Evolutionary conservation across 768 basidiomycete genomes (phyloP).

Genomic region (Mycena floridula): DNA sequence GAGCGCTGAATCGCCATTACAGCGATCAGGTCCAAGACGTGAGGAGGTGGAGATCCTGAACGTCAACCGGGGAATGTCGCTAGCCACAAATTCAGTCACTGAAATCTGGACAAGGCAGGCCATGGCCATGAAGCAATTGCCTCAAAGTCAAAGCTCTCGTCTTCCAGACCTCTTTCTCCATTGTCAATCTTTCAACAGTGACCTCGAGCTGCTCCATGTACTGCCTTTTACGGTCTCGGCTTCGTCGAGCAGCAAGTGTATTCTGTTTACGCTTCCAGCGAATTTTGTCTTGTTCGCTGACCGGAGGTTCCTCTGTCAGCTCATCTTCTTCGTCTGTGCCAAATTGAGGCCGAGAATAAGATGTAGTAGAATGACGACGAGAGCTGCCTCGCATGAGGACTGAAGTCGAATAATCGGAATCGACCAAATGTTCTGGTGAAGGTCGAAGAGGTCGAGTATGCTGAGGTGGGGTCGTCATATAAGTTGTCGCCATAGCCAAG

Average conservation of each 20-base stretch:
- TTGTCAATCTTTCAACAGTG: conserved; percentile 34
- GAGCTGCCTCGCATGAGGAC: conserved; percentile 62
- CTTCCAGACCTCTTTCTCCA: conserved; percentile 49
- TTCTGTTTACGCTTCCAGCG: conserved; percentile 65
- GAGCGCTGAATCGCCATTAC: no score
- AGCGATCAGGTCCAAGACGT: no score
- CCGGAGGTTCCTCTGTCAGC: conserved; percentile 18
- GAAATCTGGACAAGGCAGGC: conserved; percentile 36
- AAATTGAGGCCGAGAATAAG: conserved; percentile 17
- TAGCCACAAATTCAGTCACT: conserved; percentile 14
- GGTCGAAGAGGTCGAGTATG: background rate
- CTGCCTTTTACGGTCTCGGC: conserved; percentile 59
- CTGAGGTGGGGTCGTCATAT: background rate
- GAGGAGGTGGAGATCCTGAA: no score
- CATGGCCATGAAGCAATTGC: conserved; percentile 41
- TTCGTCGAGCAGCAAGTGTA: conserved; percentile 65
- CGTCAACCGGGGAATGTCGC: no score
- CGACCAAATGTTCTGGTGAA: conserved; percentile 14
- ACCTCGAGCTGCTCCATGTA: conserved; percentile 53
- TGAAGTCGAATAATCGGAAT: conserved; percentile 47
- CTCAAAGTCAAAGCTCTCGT: conserved; percentile 30
- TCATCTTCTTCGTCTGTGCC: conserved; percentile 39
- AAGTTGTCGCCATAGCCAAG: no score
- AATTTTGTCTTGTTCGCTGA: conserved; percentile 49
- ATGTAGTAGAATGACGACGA: background rate